Conservation (phyloP, 2,329 filamentous ascomycete genomes). For the Alternaria brassicae region DNA sequence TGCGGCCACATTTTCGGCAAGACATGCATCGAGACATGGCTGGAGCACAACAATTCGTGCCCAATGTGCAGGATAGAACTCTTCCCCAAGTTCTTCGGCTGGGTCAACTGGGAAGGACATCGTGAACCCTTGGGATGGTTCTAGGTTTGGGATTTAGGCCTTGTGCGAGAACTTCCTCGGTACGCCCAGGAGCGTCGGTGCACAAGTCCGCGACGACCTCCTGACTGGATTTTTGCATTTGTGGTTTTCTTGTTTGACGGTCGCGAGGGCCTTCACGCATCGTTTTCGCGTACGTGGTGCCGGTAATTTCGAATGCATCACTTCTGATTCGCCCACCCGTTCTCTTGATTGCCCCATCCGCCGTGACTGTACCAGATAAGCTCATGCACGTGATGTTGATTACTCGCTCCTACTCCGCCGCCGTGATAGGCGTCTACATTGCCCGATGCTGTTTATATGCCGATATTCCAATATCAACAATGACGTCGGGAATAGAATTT, state of each 20-base stretch:
- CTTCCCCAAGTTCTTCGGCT: too few species aligned
- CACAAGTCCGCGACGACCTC: not conserved
- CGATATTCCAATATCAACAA: not conserved
- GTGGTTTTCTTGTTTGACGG: not conserved
- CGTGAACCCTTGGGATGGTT: too few species aligned
- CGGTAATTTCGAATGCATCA: not conserved
- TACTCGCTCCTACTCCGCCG: not conserved
- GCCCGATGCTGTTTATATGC: not conserved
- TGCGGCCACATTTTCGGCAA: slow-evolving; percentile 1
- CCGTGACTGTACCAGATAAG: slow-evolving; percentile 1
- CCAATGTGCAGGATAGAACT: not conserved
- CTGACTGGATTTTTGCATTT: not conserved
- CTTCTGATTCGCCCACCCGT: not conserved
- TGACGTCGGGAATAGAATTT: not conserved
- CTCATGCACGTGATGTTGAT: not conserved
- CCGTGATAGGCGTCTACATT: not conserved
- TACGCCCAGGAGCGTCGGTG: not conserved
- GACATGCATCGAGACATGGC: not conserved
- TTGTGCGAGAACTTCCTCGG: not conserved
- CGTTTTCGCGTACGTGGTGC: not conserved
- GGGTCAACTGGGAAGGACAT: not conserved
- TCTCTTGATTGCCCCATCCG: not conserved
- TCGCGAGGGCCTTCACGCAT: not conserved
- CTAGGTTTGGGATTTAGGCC: not conserved
- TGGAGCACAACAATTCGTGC: not conserved